Percentiles rank a stretch among this genome's conserved stretches.
These are phyloP conservation scores for Lactarius psammicola DNA, from an alignment of 768 basidiomycete genomes.

Conservation along the genomic window DNA sequence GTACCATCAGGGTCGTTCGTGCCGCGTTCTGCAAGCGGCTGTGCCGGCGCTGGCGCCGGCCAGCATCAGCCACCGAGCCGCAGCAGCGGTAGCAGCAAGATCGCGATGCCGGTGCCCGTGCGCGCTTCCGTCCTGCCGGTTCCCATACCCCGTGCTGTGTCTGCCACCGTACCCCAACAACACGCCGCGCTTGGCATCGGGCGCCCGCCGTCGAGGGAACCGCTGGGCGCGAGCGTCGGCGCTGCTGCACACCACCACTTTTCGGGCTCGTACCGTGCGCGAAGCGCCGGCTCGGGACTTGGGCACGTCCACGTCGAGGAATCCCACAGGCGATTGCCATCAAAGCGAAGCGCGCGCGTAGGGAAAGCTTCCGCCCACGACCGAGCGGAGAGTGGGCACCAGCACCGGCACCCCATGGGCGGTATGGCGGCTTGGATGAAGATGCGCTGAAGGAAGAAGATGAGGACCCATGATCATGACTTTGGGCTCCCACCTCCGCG, in stretches of 20 bases:
- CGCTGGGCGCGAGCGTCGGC: conserved; percentile 30
- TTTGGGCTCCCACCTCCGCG: no score
- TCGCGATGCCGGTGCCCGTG: conserved; percentile 32
- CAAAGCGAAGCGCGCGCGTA: conserved; percentile 53
- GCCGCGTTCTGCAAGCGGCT: conserved; percentile 17
- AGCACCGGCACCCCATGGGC: conserved; percentile 22
- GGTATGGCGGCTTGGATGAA: conserved; percentile 35
- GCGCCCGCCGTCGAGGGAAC: conserved; percentile 39
- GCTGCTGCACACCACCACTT: neutral
- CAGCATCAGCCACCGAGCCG: conserved; percentile 23
- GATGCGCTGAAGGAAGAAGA: conserved; percentile 37
- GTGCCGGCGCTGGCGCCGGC: conserved; percentile 5
- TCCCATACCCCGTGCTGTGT: conserved; percentile 43
- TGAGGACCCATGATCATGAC: conserved; percentile 23
- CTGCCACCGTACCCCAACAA: conserved; percentile 49
- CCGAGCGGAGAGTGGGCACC: conserved; percentile 59
- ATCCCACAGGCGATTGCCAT: conserved; percentile 38
- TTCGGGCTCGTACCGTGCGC: conserved; percentile 14
- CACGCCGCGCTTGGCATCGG: conserved; percentile 60
- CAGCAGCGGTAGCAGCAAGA: conserved; percentile 29
- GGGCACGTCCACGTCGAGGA: conserved; percentile 22
- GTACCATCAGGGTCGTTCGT: conserved; percentile 38
- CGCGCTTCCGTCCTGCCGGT: conserved; percentile 13
- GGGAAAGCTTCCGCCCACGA: conserved; percentile 84
- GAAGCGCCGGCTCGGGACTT: conserved; percentile 22